phyloP scores from a whole-genome alignment of 1,139 yeast genomes.

The Saccharomyces pastorianus region DNA sequence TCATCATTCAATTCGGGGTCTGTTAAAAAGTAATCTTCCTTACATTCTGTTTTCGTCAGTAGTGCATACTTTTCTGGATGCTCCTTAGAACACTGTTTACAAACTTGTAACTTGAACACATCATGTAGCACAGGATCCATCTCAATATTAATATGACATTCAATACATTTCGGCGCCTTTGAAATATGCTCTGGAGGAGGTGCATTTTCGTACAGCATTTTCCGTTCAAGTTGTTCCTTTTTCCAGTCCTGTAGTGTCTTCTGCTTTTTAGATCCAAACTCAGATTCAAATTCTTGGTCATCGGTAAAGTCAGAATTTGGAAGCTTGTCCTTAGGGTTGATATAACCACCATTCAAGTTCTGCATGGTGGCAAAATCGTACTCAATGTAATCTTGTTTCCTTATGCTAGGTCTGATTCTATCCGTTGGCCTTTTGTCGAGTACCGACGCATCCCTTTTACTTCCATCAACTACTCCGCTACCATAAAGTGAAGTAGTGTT shows the following conservation, averaged over 20 bases:
- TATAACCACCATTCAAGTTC: conserved; percentile 82
- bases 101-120: conserved; percentile 66
- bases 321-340: conserved; percentile 39
- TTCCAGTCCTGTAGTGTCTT: conserved; percentile 72
- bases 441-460: neutral
- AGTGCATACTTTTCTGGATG: conserved; percentile 83
- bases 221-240: conserved; percentile 43
- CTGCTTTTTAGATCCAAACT: conserved; percentile 26
- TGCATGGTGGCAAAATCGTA: conserved; percentile 85
- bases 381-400: conserved; percentile 72
- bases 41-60: conserved; percentile 90
- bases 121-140: conserved; percentile 65
- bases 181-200: conserved; percentile 68
- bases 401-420: conserved; percentile 35
- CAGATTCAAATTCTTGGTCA: conserved; percentile 21
- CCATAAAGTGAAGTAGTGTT: neutral
- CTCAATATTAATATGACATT: conserved; percentile 67
- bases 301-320: conserved; percentile 17
- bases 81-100: conserved; percentile 64
- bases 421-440: conserved; percentile 12
- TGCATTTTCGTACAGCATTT: conserved; percentile 38
- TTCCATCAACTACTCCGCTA: neutral
- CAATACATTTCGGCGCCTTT: conserved; percentile 70
- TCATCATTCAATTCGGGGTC: conserved; percentile 83
- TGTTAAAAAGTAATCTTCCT: conserved; percentile 82